Percentiles rank a stretch among this genome's conserved stretches.
Conservation (phyloP, 2,329 filamentous ascomycete genomes). For the Cordyceps cicadae region DNA sequence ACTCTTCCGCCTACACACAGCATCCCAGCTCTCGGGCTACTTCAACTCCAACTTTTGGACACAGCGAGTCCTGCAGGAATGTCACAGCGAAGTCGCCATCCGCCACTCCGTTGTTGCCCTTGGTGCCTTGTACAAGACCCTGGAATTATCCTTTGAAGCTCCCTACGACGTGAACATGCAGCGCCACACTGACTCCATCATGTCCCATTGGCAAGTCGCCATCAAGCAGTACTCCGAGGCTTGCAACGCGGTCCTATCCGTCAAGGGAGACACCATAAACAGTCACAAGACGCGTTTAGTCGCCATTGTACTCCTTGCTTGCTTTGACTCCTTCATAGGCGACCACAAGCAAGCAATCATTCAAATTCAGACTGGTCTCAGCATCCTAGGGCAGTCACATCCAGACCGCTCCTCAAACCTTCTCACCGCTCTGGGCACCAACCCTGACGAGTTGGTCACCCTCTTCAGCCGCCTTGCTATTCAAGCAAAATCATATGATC, state of each 20-base stretch:
- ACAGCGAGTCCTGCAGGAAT: slow-evolving; percentile 53
- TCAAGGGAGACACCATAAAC: slow-evolving; percentile 33
- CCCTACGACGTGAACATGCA: slow-evolving; percentile 11
- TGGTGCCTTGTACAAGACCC: slow-evolving; percentile 58
- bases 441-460: slow-evolving; percentile 46
- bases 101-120: slow-evolving; percentile 58
- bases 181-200: slow-evolving; percentile 27
- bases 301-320: slow-evolving; percentile 57
- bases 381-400: slow-evolving; percentile 45
- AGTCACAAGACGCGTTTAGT: slow-evolving; percentile 51
- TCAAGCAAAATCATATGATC: slow-evolving; percentile 59
- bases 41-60: slow-evolving; percentile 61
- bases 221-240: slow-evolving; percentile 52
- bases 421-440: slow-evolving; percentile 17
- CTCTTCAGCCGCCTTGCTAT: slow-evolving; percentile 58
- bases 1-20: slow-evolving; percentile 53
- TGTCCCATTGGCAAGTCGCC: slow-evolving; percentile 51
- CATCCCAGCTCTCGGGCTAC: slow-evolving; percentile 56
- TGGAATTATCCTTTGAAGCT: slow-evolving; percentile 46
- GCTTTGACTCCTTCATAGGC: slow-evolving; percentile 59
- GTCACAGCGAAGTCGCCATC: slow-evolving; percentile 52
- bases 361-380: slow-evolving; percentile 52
- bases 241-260: slow-evolving; percentile 39
- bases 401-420: slow-evolving; percentile 23
- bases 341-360: slow-evolving; percentile 53